Conservation (phyloP, 148 eudicot species). For the Cornus suecica region DNA sequence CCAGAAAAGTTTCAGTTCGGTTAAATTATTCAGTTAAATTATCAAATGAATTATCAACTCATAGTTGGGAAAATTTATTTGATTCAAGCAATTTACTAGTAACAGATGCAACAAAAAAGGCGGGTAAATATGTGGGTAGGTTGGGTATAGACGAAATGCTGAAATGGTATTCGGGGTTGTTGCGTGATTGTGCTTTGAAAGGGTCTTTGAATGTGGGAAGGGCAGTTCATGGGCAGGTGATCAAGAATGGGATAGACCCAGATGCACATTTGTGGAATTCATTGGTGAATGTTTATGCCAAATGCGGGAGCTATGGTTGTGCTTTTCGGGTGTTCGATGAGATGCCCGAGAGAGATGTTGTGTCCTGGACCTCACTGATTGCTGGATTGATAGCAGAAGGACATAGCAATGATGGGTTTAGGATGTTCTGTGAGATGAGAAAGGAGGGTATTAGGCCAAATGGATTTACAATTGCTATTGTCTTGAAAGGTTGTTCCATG, state of each 20-base stretch:
- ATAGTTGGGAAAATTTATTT: too few species aligned
- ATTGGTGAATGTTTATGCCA: constrained; percentile 44
- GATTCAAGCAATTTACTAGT: too few species aligned
- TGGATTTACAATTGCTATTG: constrained; percentile 34
- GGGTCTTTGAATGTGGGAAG: constrained; percentile 28
- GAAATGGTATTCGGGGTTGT: constrained; percentile 31
- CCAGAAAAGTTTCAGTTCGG: too few species aligned
- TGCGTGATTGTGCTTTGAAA: constrained; percentile 23
- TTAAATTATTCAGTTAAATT: too few species aligned
- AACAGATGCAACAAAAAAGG: too few species aligned
- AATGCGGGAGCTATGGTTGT: constrained; percentile 24
- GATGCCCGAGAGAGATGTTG: constrained; percentile 42
- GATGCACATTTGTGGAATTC: constrained; percentile 47
- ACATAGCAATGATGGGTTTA: constrained; percentile 22
- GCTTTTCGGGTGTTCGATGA: constrained; percentile 32
- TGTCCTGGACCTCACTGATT: constrained; percentile 47
- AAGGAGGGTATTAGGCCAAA: constrained; percentile 35
- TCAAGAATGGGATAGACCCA: constrained; percentile 31
- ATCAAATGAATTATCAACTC: too few species aligned
- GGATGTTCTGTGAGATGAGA: constrained; percentile 38
- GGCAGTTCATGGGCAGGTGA: constrained; percentile 30
- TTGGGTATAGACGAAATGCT: not conserved
- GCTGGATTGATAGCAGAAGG: constrained; percentile 40
- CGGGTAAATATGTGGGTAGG: too few species aligned
- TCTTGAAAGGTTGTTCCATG: constrained; percentile 33